These are phyloP conservation scores for Dryas octopetala DNA, from an alignment of 306 rosid genomes.

Conservation along the genomic window DNA sequence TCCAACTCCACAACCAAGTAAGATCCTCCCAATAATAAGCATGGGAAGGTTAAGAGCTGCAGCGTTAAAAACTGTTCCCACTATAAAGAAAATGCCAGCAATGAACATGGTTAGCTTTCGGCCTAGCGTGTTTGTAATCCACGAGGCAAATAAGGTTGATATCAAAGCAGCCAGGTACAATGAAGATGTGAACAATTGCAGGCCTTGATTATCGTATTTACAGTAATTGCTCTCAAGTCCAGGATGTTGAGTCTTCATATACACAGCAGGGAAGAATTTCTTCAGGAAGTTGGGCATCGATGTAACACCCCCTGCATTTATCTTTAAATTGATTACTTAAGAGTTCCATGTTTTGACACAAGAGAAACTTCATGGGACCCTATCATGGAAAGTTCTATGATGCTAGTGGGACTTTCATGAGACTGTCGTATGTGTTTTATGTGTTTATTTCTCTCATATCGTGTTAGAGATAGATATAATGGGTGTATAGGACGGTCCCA, in stretches of 20 bases:
- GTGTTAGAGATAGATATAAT: too few species aligned
- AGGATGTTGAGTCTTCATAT: slow-evolving; percentile 25
- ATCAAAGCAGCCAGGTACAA: slow-evolving; percentile 57
- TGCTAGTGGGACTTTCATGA: too few species aligned
- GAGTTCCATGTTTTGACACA: background rate
- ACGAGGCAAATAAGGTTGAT: slow-evolving; percentile 54
- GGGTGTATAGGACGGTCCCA: too few species aligned
- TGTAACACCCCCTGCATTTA: slow-evolving; percentile 57
- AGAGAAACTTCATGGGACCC: background rate
- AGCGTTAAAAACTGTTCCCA: slow-evolving; percentile 52
- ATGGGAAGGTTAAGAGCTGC: slow-evolving; percentile 54
- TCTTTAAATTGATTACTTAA: background rate
- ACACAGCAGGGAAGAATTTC: slow-evolving; percentile 58
- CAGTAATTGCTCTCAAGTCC: slow-evolving; percentile 53
- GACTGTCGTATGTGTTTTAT: too few species aligned
- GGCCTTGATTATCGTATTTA: slow-evolving; percentile 58
- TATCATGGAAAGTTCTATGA: background rate
- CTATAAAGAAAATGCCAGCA: slow-evolving; percentile 57
- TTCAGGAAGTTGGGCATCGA: slow-evolving; percentile 49
- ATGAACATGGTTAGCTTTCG: slow-evolving; percentile 64
- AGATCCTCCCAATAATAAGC: slow-evolving; percentile 65
- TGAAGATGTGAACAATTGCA: slow-evolving; percentile 72
- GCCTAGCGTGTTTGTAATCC: slow-evolving; percentile 47
- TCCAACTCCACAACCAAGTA: slow-evolving; percentile 76
- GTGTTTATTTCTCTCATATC: too few species aligned